Evolutionary conservation across 352 stramenopile species (phyloP).

Genomic region (Phytopythium kandeliae): DNA sequence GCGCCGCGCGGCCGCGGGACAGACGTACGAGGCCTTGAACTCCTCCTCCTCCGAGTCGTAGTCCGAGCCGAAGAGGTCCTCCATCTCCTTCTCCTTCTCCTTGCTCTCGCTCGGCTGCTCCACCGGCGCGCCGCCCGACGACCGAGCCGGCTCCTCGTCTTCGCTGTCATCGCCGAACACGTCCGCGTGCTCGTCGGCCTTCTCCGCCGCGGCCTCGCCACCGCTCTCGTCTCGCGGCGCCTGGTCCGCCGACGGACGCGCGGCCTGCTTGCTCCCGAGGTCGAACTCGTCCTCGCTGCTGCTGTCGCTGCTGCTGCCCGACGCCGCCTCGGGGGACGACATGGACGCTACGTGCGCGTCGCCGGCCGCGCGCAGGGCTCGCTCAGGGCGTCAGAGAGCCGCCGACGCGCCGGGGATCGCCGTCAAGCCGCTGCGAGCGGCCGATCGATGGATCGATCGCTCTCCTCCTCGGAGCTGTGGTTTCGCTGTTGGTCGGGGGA

Average conservation of each 20-base stretch:
- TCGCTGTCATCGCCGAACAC: constrained; percentile 69
- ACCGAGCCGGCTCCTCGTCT: constrained; percentile 34
- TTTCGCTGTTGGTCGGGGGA: too few species aligned
- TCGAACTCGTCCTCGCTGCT: constrained; percentile 82
- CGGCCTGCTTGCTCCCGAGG: constrained; percentile 23
- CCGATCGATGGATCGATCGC: too few species aligned
- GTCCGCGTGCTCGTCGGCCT: constrained; percentile 26
- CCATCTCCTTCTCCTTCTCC: constrained; percentile 78
- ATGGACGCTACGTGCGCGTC: too few species aligned
- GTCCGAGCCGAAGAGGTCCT: constrained; percentile 85
- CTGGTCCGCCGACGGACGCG: constrained; percentile 12
- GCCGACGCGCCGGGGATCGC: too few species aligned
- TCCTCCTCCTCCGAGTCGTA: constrained; percentile 88
- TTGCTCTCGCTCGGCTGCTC: constrained; percentile 12
- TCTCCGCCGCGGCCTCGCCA: constrained; percentile 3
- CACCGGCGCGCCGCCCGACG: constrained; percentile 8
- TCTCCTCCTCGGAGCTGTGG: too few species aligned
- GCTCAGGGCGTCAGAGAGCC: too few species aligned
- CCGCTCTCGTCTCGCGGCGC: constrained; percentile 1
- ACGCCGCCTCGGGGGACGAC: constrained; percentile 56
- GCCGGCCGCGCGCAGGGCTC: too few species aligned
- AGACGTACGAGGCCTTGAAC: constrained; percentile 81
- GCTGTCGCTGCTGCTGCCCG: constrained; percentile 50
- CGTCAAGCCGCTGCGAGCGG: too few species aligned
- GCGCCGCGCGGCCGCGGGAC: too few species aligned